A percentile compares a stretch with the other conserved stretches of the same genome.
Evolutionary conservation across 163 green algal species (phyloP).

Genomic region (Trebouxiophyceae sp.): DNA sequence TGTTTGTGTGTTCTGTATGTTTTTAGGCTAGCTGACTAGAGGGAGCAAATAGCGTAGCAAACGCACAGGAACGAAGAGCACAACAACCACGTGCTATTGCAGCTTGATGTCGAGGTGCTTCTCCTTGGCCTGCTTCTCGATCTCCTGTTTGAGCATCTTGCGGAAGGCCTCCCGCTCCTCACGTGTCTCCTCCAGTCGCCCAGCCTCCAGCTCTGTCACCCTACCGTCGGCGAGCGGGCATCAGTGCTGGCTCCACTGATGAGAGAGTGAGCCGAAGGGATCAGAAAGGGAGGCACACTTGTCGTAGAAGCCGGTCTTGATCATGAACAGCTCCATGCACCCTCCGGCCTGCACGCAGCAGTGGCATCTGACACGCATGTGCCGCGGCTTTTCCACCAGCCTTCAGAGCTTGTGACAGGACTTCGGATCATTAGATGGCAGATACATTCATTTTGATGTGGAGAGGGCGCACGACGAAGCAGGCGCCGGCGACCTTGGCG

Average conservation of each 20-base stretch:
- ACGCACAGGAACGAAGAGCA: no score
- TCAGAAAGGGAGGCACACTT: constrained; percentile 39
- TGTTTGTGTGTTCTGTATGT: no score
- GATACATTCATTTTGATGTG: neutral
- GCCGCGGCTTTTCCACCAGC: neutral
- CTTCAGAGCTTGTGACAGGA: neutral
- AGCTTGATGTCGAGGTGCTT: constrained; percentile 26
- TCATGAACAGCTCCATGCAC: constrained; percentile 92
- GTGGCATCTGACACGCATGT: neutral
- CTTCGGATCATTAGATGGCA: no score
- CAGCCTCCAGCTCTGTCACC: constrained; percentile 65
- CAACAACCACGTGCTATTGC: no score
- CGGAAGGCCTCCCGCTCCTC: constrained; percentile 49
- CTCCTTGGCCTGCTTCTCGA: constrained; percentile 34
- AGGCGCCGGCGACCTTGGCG: constrained; percentile 21
- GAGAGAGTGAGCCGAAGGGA: no score
- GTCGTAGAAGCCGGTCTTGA: constrained; percentile 90
- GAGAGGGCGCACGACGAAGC: constrained; percentile 29
- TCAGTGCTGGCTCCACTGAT: constrained; percentile 4
- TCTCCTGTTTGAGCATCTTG: constrained; percentile 20
- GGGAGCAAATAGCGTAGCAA: no score
- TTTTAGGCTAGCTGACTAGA: no score
- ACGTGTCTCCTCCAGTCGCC: constrained; percentile 40
- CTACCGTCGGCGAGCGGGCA: constrained; percentile 12
- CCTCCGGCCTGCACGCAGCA: constrained; percentile 47